Evolutionary conservation across 2,329 filamentous ascomycete genomes (phyloP).

Genomic region (Penicillium digitatum): DNA sequence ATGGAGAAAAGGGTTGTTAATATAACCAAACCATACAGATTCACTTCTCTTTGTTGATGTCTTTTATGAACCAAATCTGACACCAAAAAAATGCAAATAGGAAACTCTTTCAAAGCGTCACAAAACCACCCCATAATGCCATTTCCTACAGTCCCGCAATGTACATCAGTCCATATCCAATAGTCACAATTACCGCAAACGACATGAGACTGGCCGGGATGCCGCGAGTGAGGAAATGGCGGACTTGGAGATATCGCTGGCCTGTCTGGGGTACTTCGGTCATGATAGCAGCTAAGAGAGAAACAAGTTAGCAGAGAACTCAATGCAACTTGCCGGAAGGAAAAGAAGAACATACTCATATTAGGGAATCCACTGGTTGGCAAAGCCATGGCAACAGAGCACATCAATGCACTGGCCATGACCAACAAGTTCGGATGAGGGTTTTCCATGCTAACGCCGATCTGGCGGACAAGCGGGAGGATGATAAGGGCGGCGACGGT

Average conservation of each 20-base stretch:
- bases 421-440: slow-evolving; percentile 92
- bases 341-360: slow-evolving; percentile 73
- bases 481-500: slow-evolving; percentile 96
- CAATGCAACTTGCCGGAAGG: slow-evolving; percentile 1
- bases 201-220: slow-evolving; percentile 81
- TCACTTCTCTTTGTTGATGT: not conserved
- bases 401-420: slow-evolving; percentile 94
- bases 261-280: slow-evolving; percentile 92
- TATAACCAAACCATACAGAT: not conserved
- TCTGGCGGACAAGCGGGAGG: slow-evolving; percentile 80
- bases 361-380: slow-evolving; percentile 97
- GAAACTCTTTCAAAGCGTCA: not conserved
- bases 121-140: not conserved
- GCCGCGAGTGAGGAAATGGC: slow-evolving; percentile 92
- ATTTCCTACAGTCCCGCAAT: slow-evolving; percentile 58
- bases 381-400: slow-evolving; percentile 93
- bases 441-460: slow-evolving; percentile 78
- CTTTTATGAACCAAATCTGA: not conserved
- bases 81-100: not conserved
- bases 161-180: slow-evolving; percentile 89
- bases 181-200: slow-evolving; percentile 74
- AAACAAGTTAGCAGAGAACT: slow-evolving; percentile 10
- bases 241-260: slow-evolving; percentile 84
- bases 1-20: not conserved
- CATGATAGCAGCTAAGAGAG: slow-evolving; percentile 80